Percentiles rank a stretch among this genome's conserved stretches.
Evolutionary conservation across 345 rosid genomes (phyloP).

Genomic region (Aegle marmelos): DNA sequence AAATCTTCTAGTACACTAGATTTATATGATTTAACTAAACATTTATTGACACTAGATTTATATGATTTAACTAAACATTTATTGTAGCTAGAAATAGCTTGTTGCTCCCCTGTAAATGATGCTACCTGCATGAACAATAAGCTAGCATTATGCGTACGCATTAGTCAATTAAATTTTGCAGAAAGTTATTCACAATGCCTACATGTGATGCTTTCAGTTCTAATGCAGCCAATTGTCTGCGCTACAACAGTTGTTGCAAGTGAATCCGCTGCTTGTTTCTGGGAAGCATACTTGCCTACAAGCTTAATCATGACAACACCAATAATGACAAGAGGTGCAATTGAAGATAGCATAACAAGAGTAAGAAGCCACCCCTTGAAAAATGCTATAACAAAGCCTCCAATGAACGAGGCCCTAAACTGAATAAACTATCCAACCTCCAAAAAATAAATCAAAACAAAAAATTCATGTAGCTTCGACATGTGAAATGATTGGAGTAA

Average conservation of each 20-base stretch:
- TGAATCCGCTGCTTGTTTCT: constrained; percentile 53
- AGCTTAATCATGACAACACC: constrained; percentile 46
- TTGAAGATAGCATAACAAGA: constrained; percentile 46
- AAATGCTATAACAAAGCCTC: constrained; percentile 71
- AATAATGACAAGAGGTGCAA: constrained; percentile 56
- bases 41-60: constrained; percentile 48
- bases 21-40: constrained; percentile 43
- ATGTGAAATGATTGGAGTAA: not conserved
- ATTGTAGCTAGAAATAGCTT: constrained; percentile 47
- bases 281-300: constrained; percentile 45
- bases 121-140: constrained; percentile 40
- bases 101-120: constrained; percentile 67
- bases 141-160: not conserved
- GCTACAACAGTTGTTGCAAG: constrained; percentile 53
- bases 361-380: constrained; percentile 72
- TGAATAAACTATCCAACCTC: constrained; percentile 75
- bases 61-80: constrained; percentile 49
- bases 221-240: constrained; percentile 68
- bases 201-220: constrained; percentile 43
- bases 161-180: not conserved
- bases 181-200: not conserved
- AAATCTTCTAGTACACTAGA: constrained; percentile 54
- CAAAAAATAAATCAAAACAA: not conserved
- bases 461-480: not conserved
- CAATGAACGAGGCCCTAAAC: constrained; percentile 47